Evolutionary conservation across 257 asterid species (phyloP).

Genomic region (Nyctanthes arbortristis): DNA sequence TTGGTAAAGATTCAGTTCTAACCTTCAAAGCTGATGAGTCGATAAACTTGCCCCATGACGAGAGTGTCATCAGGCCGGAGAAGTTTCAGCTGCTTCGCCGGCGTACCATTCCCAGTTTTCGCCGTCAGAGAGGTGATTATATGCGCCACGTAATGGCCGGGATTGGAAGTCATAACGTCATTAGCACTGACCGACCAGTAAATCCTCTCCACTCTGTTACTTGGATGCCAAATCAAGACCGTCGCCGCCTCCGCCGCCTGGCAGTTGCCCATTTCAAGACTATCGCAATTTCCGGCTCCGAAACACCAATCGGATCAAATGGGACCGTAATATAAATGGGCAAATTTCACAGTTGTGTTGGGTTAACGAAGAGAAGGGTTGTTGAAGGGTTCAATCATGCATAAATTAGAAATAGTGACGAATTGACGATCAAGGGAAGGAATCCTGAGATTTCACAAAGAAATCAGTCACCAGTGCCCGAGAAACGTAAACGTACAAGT

Average conservation of each 20-base stretch:
- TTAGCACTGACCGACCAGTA: constrained; percentile 70
- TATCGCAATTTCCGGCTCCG: not conserved
- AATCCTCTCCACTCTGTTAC: constrained; percentile 63
- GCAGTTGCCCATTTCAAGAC: constrained; percentile 67
- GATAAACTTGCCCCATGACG: constrained; percentile 74
- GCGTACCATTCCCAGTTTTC: constrained; percentile 41
- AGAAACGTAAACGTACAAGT: constrained; percentile 2
- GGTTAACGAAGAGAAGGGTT: not conserved
- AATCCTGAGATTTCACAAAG: constrained; percentile 22
- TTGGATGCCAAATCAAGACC: constrained; percentile 72
- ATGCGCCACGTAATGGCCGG: constrained; percentile 84
- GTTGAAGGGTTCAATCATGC: not conserved
- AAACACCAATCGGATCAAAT: not conserved
- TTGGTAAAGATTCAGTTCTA: not conserved
- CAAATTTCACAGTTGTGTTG: not conserved
- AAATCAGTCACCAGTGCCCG: constrained; percentile 18
- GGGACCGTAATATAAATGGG: not conserved
- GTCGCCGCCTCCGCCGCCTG: constrained; percentile 93
- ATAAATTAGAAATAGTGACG: constrained; percentile 1
- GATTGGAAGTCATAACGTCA: constrained; percentile 72
- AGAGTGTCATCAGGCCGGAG: constrained; percentile 77
- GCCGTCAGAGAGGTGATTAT: constrained; percentile 41
- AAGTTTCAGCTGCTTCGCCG: constrained; percentile 74
- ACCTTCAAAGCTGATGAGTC: constrained; percentile 83
- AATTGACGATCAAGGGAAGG: not conserved